These are phyloP conservation scores for Crithidia bombi DNA, from an alignment of 208 protist genomes.

Conservation along the genomic window DNA sequence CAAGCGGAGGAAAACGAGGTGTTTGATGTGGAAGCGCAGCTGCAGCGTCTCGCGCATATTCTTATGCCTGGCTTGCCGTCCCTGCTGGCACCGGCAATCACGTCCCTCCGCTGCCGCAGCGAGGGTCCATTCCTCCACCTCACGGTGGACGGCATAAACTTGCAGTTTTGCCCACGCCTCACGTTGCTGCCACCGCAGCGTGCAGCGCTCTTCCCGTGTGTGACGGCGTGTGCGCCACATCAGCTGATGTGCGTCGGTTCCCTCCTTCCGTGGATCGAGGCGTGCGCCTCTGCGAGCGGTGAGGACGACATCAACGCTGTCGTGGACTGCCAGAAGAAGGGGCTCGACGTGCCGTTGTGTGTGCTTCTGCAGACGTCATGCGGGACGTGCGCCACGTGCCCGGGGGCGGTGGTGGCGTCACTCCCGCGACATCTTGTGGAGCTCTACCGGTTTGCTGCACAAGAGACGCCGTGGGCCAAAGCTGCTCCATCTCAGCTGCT, in stretches of 20 bases:
- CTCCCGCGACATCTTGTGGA: slow-evolving; percentile 17
- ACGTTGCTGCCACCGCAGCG: slow-evolving; percentile 19
- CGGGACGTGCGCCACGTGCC: slow-evolving; percentile 4
- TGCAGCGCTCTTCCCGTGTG: slow-evolving; percentile 3
- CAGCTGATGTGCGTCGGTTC: slow-evolving; percentile 20
- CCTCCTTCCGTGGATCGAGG: slow-evolving; percentile 23
- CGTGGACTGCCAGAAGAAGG: neutral
- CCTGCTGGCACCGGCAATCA: slow-evolving; percentile 39
- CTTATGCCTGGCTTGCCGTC: slow-evolving; percentile 23
- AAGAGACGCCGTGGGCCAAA: slow-evolving; percentile 13
- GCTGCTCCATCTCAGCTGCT: slow-evolving; percentile 12
- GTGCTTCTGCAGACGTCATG: slow-evolving; percentile 30
- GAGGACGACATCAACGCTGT: neutral
- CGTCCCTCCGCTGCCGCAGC: slow-evolving; percentile 17
- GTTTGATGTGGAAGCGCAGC: slow-evolving; percentile 17
- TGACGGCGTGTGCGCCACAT: slow-evolving; percentile 10
- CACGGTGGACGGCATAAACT: slow-evolving; percentile 37
- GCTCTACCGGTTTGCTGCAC: slow-evolving; percentile 1
- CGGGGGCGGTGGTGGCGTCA: neutral
- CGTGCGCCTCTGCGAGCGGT: neutral
- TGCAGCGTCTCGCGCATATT: slow-evolving; percentile 12
- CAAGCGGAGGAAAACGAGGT: slow-evolving; percentile 19
- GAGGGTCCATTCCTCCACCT: slow-evolving; percentile 22
- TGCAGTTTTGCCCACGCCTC: slow-evolving; percentile 54
- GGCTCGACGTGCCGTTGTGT: neutral